Conservation (phyloP, 1,139 yeast species). For the Arxiozyma slooffiae region DNA sequence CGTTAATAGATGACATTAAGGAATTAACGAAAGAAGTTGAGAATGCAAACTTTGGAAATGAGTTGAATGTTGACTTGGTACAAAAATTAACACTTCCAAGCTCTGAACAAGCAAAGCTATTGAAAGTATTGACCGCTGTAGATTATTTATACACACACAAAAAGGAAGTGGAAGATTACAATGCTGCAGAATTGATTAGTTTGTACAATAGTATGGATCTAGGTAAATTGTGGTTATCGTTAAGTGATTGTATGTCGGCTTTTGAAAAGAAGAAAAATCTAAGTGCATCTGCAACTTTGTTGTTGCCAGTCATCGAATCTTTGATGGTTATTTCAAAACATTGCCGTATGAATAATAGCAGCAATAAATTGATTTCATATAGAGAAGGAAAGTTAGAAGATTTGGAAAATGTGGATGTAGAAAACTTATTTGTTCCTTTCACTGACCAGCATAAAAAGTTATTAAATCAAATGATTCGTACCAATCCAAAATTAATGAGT, state of each 20-base stretch:
- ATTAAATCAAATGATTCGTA: constrained; percentile 83
- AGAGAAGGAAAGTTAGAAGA: constrained; percentile 56
- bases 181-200: constrained; percentile 36
- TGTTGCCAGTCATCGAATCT: constrained; percentile 82
- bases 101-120: constrained; percentile 78
- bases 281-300: constrained; percentile 66
- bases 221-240: constrained; percentile 77
- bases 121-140: constrained; percentile 78
- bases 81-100: constrained; percentile 68
- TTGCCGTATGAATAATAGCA: constrained; percentile 52
- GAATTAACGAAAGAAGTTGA: constrained; percentile 41
- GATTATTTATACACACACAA: constrained; percentile 56
- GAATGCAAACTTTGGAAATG: constrained; percentile 34
- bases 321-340: constrained; percentile 93
- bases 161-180: constrained; percentile 25
- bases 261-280: constrained; percentile 33
- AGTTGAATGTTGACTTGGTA: constrained; percentile 45
- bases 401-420: constrained; percentile 67
- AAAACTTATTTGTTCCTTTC: constrained; percentile 70
- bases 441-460: constrained; percentile 87
- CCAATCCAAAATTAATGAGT: constrained; percentile 87
- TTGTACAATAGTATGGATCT: constrained; percentile 60
- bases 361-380: constrained; percentile 31
- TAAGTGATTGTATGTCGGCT: constrained; percentile 63
- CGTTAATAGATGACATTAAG: constrained; percentile 49